Conservation (phyloP, 306 rosid species). For the Dryas drummondii region DNA sequence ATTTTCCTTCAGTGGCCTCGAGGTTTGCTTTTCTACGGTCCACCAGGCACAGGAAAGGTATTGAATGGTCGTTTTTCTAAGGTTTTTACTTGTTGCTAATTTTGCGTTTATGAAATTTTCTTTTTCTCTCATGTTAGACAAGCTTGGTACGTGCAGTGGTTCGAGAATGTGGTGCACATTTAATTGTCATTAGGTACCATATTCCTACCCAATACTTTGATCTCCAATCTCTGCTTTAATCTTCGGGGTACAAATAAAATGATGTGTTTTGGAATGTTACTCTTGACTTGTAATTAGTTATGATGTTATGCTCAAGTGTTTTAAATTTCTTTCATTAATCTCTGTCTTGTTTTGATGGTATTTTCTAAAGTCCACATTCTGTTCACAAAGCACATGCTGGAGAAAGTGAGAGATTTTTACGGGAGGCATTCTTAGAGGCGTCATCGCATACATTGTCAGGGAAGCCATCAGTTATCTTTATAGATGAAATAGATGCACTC, state of each 20-base stretch:
- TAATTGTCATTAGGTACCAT: slow-evolving; percentile 62
- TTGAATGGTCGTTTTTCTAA: not conserved
- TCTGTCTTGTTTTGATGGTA: not conserved
- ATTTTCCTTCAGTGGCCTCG: slow-evolving; percentile 71
- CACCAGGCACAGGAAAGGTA: slow-evolving; percentile 97
- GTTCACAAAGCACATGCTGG: slow-evolving; percentile 72
- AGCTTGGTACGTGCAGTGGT: slow-evolving; percentile 90
- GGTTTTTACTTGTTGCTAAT: slow-evolving; percentile 14
- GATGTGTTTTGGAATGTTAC: not conserved
- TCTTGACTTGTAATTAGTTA: not conserved
- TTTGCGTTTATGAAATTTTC: not conserved
- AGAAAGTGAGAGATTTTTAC: slow-evolving; percentile 76
- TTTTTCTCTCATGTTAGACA: slow-evolving; percentile 47
- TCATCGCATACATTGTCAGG: slow-evolving; percentile 51
- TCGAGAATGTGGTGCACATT: slow-evolving; percentile 76
- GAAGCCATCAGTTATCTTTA: slow-evolving; percentile 72
- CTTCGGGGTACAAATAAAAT: not conserved
- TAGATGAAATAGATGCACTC: slow-evolving; percentile 85
- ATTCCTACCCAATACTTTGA: not conserved
- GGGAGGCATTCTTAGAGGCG: slow-evolving; percentile 83
- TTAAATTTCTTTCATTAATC: slow-evolving; percentile 10
- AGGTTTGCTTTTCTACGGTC: slow-evolving; percentile 83
- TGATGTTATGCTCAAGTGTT: slow-evolving; percentile 6
- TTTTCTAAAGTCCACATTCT: slow-evolving; percentile 69
- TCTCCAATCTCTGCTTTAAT: not conserved